Base-by-base conservation (phyloP, 192 early-diverging fungal genomes). In the Lunasporangiospora selenospora region DNA sequence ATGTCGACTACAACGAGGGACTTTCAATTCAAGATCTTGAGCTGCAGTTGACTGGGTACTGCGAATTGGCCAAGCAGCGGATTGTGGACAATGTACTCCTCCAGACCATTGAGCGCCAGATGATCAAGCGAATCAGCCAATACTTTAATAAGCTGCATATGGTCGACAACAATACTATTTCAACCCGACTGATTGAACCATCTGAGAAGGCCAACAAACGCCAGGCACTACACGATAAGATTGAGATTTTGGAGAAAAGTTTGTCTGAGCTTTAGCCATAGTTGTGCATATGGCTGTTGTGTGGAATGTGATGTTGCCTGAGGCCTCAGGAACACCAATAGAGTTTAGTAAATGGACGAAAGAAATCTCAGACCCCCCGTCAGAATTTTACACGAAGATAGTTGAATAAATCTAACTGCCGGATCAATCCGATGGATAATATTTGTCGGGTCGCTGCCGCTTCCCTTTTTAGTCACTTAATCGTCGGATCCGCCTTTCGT, bases 71-170 rank as follows among this genome's bases (percentile, higher is more conserved):
- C 3, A 34, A 39, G 27, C 53, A 61, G 53, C 32, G 66, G 15
- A 69, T 69, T 61, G 58, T 69, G 13, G 66, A 69, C 30, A n/a
- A n/a, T n/a, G 45, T 69, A 2, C 66, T 69, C 34, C 40, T 60
- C 31, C 65, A 69, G 46, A 55, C 66, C 13, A 55, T 61, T 30
- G 66, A 69, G 58, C 66, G 66, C 8, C 38, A 61, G 18, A 47
- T 69, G 66, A 34, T 69, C 51, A 69, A 54, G 58, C 52, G 43
- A 15, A 60, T 61, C 45, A 6, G 50, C 21, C 44, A 54, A 6
- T 69, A 61, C 30, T 69, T 69, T 19, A 45, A 60, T 12, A 61
- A 54, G 58, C 16, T 69, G 38, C 48, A 55, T 23, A 27, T 44
- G 24, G 58, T 61, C 32, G 58, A 69, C 32, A 58, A 69, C n/a